Evolutionary conservation across 352 stramenopile species (phyloP).

Genomic region (Phytophthora capsici): DNA sequence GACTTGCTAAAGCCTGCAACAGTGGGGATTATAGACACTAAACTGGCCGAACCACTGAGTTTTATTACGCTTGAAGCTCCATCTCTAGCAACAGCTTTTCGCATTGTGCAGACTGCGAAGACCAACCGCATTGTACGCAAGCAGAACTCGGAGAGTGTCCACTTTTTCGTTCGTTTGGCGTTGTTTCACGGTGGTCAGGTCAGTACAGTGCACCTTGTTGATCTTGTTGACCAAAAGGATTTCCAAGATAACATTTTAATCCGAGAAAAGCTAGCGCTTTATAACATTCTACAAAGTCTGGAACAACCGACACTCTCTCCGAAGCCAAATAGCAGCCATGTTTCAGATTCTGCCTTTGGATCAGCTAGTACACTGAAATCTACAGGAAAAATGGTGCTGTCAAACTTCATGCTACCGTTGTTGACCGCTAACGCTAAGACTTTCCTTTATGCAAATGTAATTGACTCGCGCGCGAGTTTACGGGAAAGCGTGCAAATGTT

Average conservation of each 20-base stretch:
- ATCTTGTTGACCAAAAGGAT: slow-evolving; percentile 71
- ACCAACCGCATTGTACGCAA: slow-evolving; percentile 79
- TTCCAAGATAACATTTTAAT: slow-evolving; percentile 48
- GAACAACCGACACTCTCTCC: slow-evolving; percentile 32
- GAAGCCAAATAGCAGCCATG: slow-evolving; percentile 6
- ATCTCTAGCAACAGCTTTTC: slow-evolving; percentile 49
- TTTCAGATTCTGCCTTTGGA: background rate
- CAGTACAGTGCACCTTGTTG: slow-evolving; percentile 69
- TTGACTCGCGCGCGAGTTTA: slow-evolving; percentile 70
- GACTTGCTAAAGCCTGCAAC: slow-evolving; percentile 50
- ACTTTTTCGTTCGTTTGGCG: slow-evolving; percentile 78
- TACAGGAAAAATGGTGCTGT: slow-evolving; percentile 43
- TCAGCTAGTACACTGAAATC: background rate
- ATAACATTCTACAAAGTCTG: slow-evolving; percentile 60
- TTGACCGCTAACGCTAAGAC: slow-evolving; percentile 66
- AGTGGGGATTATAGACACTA: background rate
- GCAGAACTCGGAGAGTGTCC: slow-evolving; percentile 61
- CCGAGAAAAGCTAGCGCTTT: slow-evolving; percentile 68
- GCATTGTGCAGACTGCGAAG: slow-evolving; percentile 71
- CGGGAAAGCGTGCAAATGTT: slow-evolving; percentile 69
- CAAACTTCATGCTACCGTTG: slow-evolving; percentile 70
- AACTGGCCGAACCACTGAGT: slow-evolving; percentile 25
- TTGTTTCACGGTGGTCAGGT: slow-evolving; percentile 67
- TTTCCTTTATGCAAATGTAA: slow-evolving; percentile 74
- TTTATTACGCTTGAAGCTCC: slow-evolving; percentile 66